phyloP scores from a whole-genome alignment of 768 basidiomycete species.

The Pulveroboletus ravenelii region DNA sequence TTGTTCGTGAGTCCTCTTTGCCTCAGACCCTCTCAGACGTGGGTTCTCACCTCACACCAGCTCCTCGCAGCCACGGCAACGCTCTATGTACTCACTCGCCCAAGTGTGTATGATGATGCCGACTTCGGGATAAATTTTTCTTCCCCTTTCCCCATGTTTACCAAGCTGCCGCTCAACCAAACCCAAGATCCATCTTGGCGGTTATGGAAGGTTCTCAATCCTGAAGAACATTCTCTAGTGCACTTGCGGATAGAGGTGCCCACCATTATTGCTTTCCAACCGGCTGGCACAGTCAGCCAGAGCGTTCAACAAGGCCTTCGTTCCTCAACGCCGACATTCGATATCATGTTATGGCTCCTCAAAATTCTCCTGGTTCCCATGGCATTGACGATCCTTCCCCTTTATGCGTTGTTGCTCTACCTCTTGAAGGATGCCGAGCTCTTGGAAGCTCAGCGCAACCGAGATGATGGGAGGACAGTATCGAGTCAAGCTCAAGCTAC shows the following conservation, averaged over 20 bases:
- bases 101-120: conserved; percentile 34
- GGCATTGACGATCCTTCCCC: conserved; percentile 60
- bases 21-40: background rate
- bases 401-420: conserved; percentile 79
- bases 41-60: conserved; percentile 34
- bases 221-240: conserved; percentile 55
- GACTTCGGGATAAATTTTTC: conserved; percentile 15
- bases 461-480: conserved; percentile 41
- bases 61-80: conserved; percentile 73
- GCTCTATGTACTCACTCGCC: conserved; percentile 68
- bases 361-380: conserved; percentile 88
- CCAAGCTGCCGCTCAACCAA: conserved; percentile 28
- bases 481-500: conserved; percentile 22
- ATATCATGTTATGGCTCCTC: conserved; percentile 64
- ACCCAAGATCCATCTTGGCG: conserved; percentile 51
- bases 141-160: conserved; percentile 31
- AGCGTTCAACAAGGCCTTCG: conserved; percentile 34
- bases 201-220: conserved; percentile 78
- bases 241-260: conserved; percentile 82
- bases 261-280: conserved; percentile 62
- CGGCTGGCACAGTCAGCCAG: conserved; percentile 31
- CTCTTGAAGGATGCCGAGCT: conserved; percentile 89
- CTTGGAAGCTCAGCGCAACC: conserved; percentile 77
- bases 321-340: conserved; percentile 45
- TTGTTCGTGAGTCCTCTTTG: conserved; percentile 51